A percentile compares a stretch with the other conserved stretches of the same genome.
These are phyloP conservation scores for Lasiosphaeria ovina DNA, from an alignment of 495 filamentous ascomycete genomes.

Conservation along the genomic window DNA sequence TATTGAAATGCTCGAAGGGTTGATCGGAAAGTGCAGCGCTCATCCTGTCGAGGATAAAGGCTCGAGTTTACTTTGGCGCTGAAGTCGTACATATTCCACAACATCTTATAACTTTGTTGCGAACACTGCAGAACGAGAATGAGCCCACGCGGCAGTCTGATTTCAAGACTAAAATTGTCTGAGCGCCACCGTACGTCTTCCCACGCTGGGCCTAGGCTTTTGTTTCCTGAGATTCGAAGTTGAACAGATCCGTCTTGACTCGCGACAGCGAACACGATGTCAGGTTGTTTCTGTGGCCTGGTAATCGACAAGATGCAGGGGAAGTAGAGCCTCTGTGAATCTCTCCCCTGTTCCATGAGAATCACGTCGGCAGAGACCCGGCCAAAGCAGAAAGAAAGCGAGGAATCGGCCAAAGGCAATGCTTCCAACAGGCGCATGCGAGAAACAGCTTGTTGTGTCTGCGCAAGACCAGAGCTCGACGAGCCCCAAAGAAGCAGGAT, in stretches of 20 bases:
- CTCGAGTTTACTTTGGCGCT: slow-evolving; percentile 67
- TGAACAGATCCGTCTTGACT: slow-evolving; percentile 76
- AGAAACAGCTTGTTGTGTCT: slow-evolving; percentile 29
- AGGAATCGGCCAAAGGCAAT: slow-evolving; percentile 71
- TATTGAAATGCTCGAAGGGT: slow-evolving; percentile 70
- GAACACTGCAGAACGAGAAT: slow-evolving; percentile 64
- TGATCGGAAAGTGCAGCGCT: slow-evolving; percentile 62
- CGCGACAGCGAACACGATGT: slow-evolving; percentile 65
- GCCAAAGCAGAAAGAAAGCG: slow-evolving; percentile 67
- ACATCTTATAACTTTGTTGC: slow-evolving; percentile 68
- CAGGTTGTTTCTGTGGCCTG: slow-evolving; percentile 63
- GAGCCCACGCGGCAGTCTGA: slow-evolving; percentile 68
- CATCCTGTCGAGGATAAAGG: slow-evolving; percentile 62
- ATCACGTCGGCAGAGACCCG: slow-evolving; percentile 68
- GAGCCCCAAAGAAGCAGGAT: slow-evolving; percentile 62
- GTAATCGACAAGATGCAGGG: slow-evolving; percentile 71
- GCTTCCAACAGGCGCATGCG: slow-evolving; percentile 57
- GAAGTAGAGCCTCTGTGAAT: slow-evolving; percentile 61
- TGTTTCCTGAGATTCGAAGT: slow-evolving; percentile 67
- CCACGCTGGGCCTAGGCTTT: slow-evolving; percentile 69
- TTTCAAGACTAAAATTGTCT: slow-evolving; percentile 55
- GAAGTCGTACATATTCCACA: slow-evolving; percentile 82
- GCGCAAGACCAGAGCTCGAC: slow-evolving; percentile 47
- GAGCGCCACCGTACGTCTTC: slow-evolving; percentile 74
- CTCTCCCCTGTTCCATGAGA: slow-evolving; percentile 64